Conservation (phyloP, 306 rosid genomes). For the Trifolium fragiferum region DNA sequence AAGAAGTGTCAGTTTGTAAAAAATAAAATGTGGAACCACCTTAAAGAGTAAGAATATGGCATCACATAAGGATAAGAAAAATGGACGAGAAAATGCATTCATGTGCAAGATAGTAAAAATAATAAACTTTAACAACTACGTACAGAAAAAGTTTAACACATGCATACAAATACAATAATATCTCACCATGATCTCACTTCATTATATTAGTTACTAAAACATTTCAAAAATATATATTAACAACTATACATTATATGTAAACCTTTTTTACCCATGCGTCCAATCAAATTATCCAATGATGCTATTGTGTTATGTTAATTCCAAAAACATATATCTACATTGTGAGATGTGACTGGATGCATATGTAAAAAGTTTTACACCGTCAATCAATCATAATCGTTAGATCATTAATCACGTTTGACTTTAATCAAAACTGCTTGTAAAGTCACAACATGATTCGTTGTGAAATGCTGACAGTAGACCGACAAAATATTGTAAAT, state of each 20-base stretch:
- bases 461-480: no score
- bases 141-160: background rate
- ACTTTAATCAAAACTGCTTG: no score
- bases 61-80: background rate
- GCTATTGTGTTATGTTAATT: background rate
- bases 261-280: background rate
- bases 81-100: background rate
- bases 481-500: no score
- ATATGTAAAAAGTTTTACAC: background rate
- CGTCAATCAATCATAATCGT: background rate
- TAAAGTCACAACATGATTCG: no score
- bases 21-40: slow-evolving; percentile 19
- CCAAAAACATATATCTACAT: background rate
- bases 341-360: background rate
- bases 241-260: background rate
- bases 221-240: background rate
- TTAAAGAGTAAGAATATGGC: background rate
- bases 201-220: background rate
- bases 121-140: background rate
- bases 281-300: background rate
- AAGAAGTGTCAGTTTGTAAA: background rate
- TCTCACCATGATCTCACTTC: background rate
- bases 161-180: background rate
- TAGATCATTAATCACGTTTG: no score
- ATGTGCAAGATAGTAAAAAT: background rate